Base-by-base conservation (phyloP, 805 yeast genomes). In the Kuraishia molischiana region DNA sequence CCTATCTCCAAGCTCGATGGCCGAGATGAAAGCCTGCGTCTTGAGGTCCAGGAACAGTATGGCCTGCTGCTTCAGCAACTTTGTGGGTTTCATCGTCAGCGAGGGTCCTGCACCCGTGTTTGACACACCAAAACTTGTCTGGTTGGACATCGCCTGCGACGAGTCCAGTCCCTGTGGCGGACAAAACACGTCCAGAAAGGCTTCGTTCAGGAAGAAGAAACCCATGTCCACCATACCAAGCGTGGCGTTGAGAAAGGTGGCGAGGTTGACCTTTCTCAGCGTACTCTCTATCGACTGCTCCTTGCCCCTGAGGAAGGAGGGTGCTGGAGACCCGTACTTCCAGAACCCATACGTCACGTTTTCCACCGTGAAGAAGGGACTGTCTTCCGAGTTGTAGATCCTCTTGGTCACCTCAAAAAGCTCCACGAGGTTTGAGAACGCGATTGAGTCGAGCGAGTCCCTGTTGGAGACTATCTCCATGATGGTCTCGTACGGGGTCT, bases 1-100 rank as follows among this genome's bases (percentile, higher is more conserved):
- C 45, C 82, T 64, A 38, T 76, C 67, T n/a, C 65, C 66, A 1
- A 79, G 67, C 50, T 81, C 85, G 42, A 89, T 58, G 0, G 95
- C 95, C 1, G 96, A 80, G 17, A 92, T 87, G 52, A 77, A 92
- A 0, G 96, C 95, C 58, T 92, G 98, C 0, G 98, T 92, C 55
- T 92, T 92, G 53, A 92, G 68, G 47, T 92, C 97, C 29, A 92
- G 64, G 47, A 70, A 86, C 36, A 92, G 59, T 10, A 74, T 76
- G 0, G 92, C 87, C 48, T 85, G 96, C 8, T 83, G 74, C 54
- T 87, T 87, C 41, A 86, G 62, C 31, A 92, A 62, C 47, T 59
- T 60, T 3, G 33, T 26, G 19, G 38, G 28, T 11, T 22, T 31
- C 26, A 17, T 30, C 6, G 34, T 34, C 8, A 44, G 15, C 11